phyloP scores from a whole-genome alignment of 2,329 filamentous ascomycete genomes.

The Leptographium radiaticola region DNA sequence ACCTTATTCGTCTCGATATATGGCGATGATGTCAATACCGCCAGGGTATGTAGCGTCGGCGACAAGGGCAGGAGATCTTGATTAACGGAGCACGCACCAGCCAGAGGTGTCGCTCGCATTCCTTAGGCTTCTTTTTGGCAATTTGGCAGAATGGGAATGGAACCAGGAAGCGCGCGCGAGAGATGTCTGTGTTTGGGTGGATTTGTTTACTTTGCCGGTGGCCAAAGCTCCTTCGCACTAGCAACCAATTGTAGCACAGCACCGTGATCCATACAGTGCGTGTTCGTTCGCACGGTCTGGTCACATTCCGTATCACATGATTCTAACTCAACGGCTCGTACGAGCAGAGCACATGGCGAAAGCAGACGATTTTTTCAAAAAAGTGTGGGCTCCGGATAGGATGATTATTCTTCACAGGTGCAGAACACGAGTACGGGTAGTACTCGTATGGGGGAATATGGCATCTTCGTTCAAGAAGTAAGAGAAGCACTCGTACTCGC shows the following conservation, averaged over 20 bases:
- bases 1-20: not conserved
- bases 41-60: not conserved
- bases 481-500: no score
- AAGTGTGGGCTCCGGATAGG: no score
- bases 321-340: not conserved
- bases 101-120: not conserved
- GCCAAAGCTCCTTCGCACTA: not conserved
- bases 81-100: not conserved
- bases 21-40: not conserved
- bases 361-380: no score
- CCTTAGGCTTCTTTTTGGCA: not conserved
- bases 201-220: constrained; percentile 1
- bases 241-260: not conserved
- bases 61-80: not conserved
- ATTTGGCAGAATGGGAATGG: not conserved
- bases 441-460: no score
- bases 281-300: not conserved
- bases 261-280: not conserved
- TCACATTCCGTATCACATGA: not conserved
- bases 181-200: not conserved
- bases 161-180: not conserved
- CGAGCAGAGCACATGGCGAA: no score
- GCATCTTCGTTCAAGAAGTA: no score
- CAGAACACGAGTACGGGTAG: no score
- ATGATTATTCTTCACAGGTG: no score